Percentiles rank a stretch among this genome's conserved stretches.
Evolutionary conservation across 73 alveolate genomes (phyloP).

Genomic region (Paramecium biaurelia): DNA sequence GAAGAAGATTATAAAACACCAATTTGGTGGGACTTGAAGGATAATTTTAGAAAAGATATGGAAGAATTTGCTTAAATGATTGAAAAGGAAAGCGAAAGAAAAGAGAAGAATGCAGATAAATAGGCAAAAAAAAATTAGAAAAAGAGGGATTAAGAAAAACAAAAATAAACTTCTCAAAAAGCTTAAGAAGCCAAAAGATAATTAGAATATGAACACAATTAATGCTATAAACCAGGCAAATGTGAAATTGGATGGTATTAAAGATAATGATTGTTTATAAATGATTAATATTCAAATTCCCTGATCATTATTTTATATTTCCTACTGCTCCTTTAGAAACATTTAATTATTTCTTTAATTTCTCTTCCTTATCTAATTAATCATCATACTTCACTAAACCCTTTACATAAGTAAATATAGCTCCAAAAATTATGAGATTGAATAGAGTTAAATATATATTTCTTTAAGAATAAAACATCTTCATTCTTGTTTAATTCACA

Average conservation of each 20-base stretch:
- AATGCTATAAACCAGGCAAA: constrained; percentile 30
- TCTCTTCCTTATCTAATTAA: neutral
- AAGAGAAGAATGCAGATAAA: constrained; percentile 7
- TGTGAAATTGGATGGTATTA: constrained; percentile 56
- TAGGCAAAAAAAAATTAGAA: neutral
- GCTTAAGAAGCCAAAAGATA: neutral
- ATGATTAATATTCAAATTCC: neutral
- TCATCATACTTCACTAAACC: neutral
- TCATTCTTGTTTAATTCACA: neutral
- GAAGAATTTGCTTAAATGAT: constrained; percentile 39
- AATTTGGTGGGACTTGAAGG: constrained; percentile 49
- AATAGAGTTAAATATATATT: neutral
- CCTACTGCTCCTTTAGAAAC: neutral
- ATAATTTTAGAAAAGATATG: constrained; percentile 47
- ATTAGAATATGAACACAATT: constrained; percentile 36
- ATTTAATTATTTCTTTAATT: neutral
- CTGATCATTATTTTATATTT: neutral
- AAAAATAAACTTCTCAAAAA: neutral
- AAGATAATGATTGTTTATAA: constrained; percentile 19
- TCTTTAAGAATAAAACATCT: neutral
- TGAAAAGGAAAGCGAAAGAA: constrained; percentile 32
- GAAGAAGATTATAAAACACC: constrained; percentile 44
- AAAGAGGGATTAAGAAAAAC: constrained; percentile 13
- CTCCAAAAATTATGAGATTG: neutral
- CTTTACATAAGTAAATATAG: neutral